A percentile compares a stretch with the other conserved stretches of the same genome.
Conservation (phyloP, 164 flowering plant genomes). For the grape (Vitis vinifera) region DNA sequence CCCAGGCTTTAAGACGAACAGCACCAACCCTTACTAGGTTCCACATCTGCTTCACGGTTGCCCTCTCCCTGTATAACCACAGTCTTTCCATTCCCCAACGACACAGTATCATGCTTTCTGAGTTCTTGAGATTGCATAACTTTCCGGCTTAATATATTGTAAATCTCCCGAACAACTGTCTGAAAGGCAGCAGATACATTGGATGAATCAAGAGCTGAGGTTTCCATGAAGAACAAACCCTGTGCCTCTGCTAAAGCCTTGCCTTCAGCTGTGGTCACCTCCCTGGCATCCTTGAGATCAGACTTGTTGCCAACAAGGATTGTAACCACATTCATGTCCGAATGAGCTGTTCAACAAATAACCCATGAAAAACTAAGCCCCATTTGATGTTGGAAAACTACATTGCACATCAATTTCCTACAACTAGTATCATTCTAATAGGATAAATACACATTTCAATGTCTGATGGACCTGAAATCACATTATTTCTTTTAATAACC, state of each 20-base stretch:
- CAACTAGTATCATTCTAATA: too few relatives aligned
- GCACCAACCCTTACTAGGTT: constrained; percentile 28
- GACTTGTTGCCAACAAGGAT: constrained; percentile 76
- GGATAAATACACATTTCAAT: too few relatives aligned
- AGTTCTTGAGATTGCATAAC: constrained; percentile 57
- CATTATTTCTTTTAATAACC: too few relatives aligned
- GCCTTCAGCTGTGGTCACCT: constrained; percentile 64
- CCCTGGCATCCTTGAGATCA: constrained; percentile 72
- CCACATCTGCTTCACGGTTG: constrained; percentile 18
- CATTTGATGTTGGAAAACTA: not conserved
- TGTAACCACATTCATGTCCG: constrained; percentile 83
- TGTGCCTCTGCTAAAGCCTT: constrained; percentile 68
- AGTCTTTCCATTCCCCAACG: constrained; percentile 48
- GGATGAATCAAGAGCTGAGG: constrained; percentile 77
- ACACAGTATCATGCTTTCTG: constrained; percentile 38
- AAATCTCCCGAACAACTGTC: constrained; percentile 70
- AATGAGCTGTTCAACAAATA: constrained; percentile 55
- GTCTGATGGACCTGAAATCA: too few relatives aligned
- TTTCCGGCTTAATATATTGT: constrained; percentile 64
- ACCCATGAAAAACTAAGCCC: constrained; percentile 6
- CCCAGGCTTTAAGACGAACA: constrained; percentile 27
- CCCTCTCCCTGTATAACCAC: constrained; percentile 30
- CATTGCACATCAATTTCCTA: too few relatives aligned
- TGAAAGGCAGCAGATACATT: constrained; percentile 67
- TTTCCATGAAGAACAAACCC: constrained; percentile 74